Conservation (phyloP, 257 asterid species). For the Solanum arcanum region DNA sequence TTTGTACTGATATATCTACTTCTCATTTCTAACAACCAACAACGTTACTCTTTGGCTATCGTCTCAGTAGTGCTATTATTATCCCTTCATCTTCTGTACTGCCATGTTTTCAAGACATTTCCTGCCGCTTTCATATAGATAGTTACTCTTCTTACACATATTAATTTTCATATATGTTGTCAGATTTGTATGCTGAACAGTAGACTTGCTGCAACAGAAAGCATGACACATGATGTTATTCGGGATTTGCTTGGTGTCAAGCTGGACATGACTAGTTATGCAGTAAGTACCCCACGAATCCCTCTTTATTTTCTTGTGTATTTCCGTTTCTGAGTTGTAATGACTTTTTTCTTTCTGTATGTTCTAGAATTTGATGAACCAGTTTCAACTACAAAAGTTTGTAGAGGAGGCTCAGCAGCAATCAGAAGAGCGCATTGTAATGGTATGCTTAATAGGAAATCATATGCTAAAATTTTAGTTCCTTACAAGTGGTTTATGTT, state of each 20-base stretch:
- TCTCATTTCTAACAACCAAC: background rate
- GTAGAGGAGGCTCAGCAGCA: conserved; percentile 69
- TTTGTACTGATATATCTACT: background rate
- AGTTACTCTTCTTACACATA: background rate
- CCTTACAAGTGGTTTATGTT: conserved; percentile 13
- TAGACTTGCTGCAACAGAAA: conserved; percentile 75
- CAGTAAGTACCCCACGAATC: conserved; percentile 36
- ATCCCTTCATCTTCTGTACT: background rate
- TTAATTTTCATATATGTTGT: background rate
- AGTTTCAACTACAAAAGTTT: conserved; percentile 63
- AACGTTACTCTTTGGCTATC: background rate
- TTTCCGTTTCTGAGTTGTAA: background rate
- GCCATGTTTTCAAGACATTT: background rate
- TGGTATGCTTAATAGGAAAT: conserved; percentile 30
- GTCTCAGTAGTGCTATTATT: background rate
- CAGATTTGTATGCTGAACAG: conserved; percentile 71
- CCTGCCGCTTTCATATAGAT: background rate
- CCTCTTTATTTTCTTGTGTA: background rate
- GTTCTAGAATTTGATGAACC: conserved; percentile 53
- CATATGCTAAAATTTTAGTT: background rate
- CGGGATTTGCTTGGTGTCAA: conserved; percentile 90
- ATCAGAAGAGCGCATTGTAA: conserved; percentile 32
- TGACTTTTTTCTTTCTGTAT: background rate
- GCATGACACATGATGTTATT: conserved; percentile 93
- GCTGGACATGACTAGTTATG: conserved; percentile 72